Evolutionary conservation across 371 early-diverging fungal species (phyloP).

Genomic region (Vairimorpha apis): DNA sequence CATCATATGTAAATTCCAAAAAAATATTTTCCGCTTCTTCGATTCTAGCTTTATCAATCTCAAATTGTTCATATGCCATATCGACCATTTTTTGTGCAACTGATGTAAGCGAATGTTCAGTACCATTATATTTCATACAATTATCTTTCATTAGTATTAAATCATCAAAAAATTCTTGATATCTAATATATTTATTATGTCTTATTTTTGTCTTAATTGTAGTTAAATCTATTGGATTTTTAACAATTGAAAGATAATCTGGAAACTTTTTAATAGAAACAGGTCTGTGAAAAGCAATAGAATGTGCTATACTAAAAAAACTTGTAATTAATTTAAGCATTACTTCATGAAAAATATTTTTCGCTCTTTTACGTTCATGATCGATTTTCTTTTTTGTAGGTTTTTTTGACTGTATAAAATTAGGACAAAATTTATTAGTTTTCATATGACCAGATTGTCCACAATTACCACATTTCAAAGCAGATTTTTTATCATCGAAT

Average conservation of each 20-base stretch:
- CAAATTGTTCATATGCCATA: background rate
- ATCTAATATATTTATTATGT: conserved; percentile 52
- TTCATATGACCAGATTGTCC: conserved; percentile 64
- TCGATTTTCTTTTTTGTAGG: conserved; percentile 51
- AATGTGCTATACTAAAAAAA: conserved; percentile 55
- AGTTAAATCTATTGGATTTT: conserved; percentile 61
- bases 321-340: conserved; percentile 49
- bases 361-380: conserved; percentile 51
- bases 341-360: conserved; percentile 39
- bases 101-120: conserved; percentile 61
- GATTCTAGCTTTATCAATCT: conserved; percentile 16
- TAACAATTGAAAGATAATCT: conserved; percentile 57
- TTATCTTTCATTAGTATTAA: conserved; percentile 60
- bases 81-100: conserved; percentile 58
- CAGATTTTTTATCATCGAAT: conserved; percentile 57
- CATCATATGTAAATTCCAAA: conserved; percentile 13
- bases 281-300: conserved; percentile 63
- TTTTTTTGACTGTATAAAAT: conserved; percentile 48
- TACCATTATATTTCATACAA: conserved; percentile 63
- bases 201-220: conserved; percentile 61
- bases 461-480: conserved; percentile 62
- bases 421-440: conserved; percentile 64
- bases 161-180: conserved; percentile 57
- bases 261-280: conserved; percentile 64
- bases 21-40: conserved; percentile 33